These are phyloP conservation scores for Phytophthora crassamura DNA, from an alignment of 352 stramenopile genomes.

Conservation along the genomic window DNA sequence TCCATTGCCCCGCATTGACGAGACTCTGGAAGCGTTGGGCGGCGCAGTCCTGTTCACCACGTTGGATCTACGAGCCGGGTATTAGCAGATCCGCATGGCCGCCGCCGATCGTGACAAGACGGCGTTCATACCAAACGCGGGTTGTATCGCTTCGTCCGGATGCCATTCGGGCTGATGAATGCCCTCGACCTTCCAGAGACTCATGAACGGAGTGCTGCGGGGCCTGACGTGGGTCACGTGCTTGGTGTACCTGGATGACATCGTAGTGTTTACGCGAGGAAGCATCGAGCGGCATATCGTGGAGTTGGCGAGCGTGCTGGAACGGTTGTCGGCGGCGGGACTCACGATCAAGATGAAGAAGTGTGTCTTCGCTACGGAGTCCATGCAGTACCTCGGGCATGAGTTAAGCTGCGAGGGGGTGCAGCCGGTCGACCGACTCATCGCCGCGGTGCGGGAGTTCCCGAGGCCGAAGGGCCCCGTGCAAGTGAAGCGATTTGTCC, in stretches of 20 bases:
- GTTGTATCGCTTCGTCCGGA: slow-evolving; percentile 17
- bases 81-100: slow-evolving; percentile 20
- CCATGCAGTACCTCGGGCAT: slow-evolving; percentile 29
- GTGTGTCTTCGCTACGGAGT: slow-evolving; percentile 12
- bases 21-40: too few species aligned
- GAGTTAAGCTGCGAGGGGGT: slow-evolving; percentile 14
- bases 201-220: slow-evolving; percentile 31
- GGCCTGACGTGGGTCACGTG: slow-evolving; percentile 18
- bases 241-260: slow-evolving; percentile 33
- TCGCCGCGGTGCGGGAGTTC: slow-evolving; percentile 3
- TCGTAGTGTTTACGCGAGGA: slow-evolving; percentile 22
- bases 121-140: slow-evolving; percentile 19
- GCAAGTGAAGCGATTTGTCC: slow-evolving; percentile 22
- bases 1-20: too few species aligned
- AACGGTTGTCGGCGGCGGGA: slow-evolving; percentile 11
- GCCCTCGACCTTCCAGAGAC: slow-evolving; percentile 25
- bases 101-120: slow-evolving; percentile 18
- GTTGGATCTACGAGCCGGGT: too few species aligned
- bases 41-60: too few species aligned
- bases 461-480: slow-evolving; percentile 7
- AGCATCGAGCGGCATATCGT: slow-evolving; percentile 15
- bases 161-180: slow-evolving; percentile 27
- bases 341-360: slow-evolving; percentile 26
- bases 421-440: background rate
- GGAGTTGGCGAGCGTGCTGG: slow-evolving; percentile 16